Percentiles rank a stretch among this genome's conserved stretches.
These are phyloP conservation scores for Logfia minima DNA, from an alignment of 129 eudicot species.

Conservation along the genomic window DNA sequence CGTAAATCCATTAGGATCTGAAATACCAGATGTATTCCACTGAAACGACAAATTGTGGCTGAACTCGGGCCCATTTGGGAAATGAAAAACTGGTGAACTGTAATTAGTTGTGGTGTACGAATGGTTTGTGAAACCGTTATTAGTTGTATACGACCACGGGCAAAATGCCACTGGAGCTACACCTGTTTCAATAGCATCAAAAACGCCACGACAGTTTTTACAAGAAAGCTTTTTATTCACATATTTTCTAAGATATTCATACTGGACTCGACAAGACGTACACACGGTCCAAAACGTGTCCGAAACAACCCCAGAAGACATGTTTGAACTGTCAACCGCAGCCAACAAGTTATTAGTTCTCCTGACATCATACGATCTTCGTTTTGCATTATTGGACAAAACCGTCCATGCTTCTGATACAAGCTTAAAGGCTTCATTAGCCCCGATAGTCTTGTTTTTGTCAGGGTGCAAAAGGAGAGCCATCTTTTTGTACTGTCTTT, in stretches of 20 bases:
- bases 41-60: constrained; percentile 63
- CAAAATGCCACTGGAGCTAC: constrained; percentile 59
- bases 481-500: constrained; percentile 76
- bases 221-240: constrained; percentile 86
- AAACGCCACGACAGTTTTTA: constrained; percentile 90
- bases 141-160: constrained; percentile 55
- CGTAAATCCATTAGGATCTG: constrained; percentile 58
- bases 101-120: constrained; percentile 40
- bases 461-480: constrained; percentile 80
- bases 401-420: constrained; percentile 87
- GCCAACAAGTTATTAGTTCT: constrained; percentile 47
- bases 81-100: constrained; percentile 51
- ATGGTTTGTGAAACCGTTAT: constrained; percentile 58
- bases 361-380: constrained; percentile 65
- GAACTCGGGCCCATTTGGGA: constrained; percentile 57
- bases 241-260: constrained; percentile 88
- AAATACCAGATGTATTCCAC: constrained; percentile 52
- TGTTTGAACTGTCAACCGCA: constrained; percentile 29
- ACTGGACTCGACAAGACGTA: constrained; percentile 91
- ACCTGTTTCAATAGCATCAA: constrained; percentile 83
- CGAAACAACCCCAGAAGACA: constrained; percentile 39
- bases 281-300: constrained; percentile 96
- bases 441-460: constrained; percentile 78
- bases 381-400: constrained; percentile 65
- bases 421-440: constrained; percentile 79